Evolutionary conservation across 1,284 basidiomycete species (phyloP).

Genomic region (Rhizoctonia solani): DNA sequence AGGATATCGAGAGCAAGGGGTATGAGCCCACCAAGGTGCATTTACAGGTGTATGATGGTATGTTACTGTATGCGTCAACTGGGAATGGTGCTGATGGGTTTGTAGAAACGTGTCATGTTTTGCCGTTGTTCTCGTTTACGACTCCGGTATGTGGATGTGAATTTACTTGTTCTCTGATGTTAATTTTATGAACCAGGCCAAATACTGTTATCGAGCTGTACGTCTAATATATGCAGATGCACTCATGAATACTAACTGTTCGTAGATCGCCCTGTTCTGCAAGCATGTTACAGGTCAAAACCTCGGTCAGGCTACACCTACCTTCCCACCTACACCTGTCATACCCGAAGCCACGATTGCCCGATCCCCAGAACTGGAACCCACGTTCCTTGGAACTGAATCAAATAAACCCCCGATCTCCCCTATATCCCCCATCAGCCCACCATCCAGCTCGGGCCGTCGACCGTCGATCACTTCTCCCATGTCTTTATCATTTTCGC

Average conservation of each 20-base stretch:
- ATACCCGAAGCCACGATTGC: background rate
- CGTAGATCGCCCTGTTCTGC: conserved; percentile 49
- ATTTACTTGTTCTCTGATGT: background rate
- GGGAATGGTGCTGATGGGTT: background rate
- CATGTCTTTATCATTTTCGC: conserved; percentile 4
- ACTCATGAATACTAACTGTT: background rate
- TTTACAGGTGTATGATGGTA: conserved; percentile 67
- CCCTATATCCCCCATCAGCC: background rate
- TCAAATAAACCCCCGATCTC: background rate
- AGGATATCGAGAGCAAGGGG: conserved; percentile 59
- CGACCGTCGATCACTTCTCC: conserved; percentile 18
- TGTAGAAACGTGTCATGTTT: conserved; percentile 49
- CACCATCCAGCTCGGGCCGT: background rate
- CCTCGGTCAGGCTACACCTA: conserved; percentile 37
- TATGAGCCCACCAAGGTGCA: conserved; percentile 81
- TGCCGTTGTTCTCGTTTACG: conserved; percentile 50
- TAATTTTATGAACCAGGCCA: conserved; percentile 48
- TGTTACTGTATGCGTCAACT: conserved; percentile 21
- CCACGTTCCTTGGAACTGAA: background rate
- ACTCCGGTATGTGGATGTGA: conserved; percentile 4
- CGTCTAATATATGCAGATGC: background rate
- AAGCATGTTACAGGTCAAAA: conserved; percentile 46
- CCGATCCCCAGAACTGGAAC: conserved; percentile 6
- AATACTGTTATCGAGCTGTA: conserved; percentile 58
- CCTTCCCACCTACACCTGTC: conserved; percentile 34